These are phyloP conservation scores for Candida sp. DNA, from an alignment of 1,139 yeast species.

Conservation along the genomic window DNA sequence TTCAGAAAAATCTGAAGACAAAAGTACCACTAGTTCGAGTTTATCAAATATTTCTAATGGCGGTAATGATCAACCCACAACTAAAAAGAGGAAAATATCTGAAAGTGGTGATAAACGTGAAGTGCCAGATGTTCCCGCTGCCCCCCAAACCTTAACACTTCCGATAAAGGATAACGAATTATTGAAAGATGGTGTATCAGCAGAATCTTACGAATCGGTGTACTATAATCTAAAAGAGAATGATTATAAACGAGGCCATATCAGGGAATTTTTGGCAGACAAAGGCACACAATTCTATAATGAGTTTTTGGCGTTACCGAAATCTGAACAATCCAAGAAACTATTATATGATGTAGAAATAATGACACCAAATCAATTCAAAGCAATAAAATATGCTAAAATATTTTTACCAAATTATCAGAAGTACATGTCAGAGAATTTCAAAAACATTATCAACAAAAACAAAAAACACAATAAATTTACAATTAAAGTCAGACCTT, in stretches of 20 bases:
- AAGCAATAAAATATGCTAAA: constrained; percentile 26
- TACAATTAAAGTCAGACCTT: constrained; percentile 38
- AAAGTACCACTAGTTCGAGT: neutral
- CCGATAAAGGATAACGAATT: constrained; percentile 39
- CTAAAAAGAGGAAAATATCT: constrained; percentile 17
- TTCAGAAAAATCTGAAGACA: constrained; percentile 18
- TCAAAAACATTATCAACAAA: constrained; percentile 14
- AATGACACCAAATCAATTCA: constrained; percentile 24
- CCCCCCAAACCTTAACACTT: constrained; percentile 11
- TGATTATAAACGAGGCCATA: constrained; percentile 43
- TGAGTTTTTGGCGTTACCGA: constrained; percentile 8
- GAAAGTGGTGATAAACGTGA: constrained; percentile 6
- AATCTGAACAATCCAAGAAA: constrained; percentile 10
- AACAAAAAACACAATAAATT: constrained; percentile 21
- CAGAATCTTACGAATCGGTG: constrained; percentile 50
- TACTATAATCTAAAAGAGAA: constrained; percentile 46
- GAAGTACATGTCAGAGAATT: constrained; percentile 23
- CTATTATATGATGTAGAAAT: constrained; percentile 15
- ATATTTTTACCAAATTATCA: constrained; percentile 31
- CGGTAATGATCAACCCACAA: neutral
- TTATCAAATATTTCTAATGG: neutral
- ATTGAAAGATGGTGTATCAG: constrained; percentile 37
- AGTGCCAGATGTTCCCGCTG: constrained; percentile 1
- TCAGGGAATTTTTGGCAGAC: constrained; percentile 20
- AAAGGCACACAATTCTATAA: constrained; percentile 20